These are phyloP conservation scores for Isoetes taiwanensis DNA, from an alignment of 75 land plant genomes.

Conservation along the genomic window DNA sequence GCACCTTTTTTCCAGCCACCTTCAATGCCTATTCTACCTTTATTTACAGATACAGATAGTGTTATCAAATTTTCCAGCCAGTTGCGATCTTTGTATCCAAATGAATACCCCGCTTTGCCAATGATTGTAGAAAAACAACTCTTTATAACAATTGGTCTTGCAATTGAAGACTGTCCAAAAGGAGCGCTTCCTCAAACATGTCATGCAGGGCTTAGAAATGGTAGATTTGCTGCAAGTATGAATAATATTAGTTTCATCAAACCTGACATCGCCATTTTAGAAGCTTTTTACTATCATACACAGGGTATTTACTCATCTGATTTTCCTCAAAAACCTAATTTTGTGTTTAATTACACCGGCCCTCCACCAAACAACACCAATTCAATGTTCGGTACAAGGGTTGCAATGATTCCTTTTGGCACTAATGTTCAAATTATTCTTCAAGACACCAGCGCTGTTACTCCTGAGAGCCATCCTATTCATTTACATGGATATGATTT, in stretches of 20 bases:
- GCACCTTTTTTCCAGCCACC: neutral
- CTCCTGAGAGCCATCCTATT: conserved; percentile 19
- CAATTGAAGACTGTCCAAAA: conserved; percentile 15
- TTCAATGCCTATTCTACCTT: conserved; percentile 15
- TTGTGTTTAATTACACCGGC: conserved; percentile 38
- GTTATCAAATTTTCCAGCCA: conserved; percentile 18
- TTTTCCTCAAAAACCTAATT: conserved; percentile 25
- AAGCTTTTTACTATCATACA: conserved; percentile 38
- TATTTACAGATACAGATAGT: conserved; percentile 22
- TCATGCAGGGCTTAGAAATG: conserved; percentile 4
- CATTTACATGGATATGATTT: conserved; percentile 44
- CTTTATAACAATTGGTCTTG: conserved; percentile 31
- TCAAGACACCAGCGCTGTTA: conserved; percentile 18
- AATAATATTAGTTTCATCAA: conserved; percentile 59
- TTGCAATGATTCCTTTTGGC: conserved; percentile 16
- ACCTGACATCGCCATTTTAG: conserved; percentile 37
- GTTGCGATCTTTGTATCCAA: conserved; percentile 13
- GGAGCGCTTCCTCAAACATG: too few relatives aligned
- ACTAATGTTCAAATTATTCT: conserved; percentile 18
- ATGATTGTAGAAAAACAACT: conserved; percentile 12
- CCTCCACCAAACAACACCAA: conserved; percentile 33
- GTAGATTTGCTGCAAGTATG: conserved; percentile 29
- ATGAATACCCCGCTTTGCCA: conserved; percentile 11
- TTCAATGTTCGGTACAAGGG: conserved; percentile 23
- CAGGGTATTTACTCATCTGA: conserved; percentile 22